Evolutionary conservation across 495 filamentous ascomycete genomes (phyloP), one percentile per base, ranked within the genome.

Genomic region (Trypethelium eluteriae): DNA sequence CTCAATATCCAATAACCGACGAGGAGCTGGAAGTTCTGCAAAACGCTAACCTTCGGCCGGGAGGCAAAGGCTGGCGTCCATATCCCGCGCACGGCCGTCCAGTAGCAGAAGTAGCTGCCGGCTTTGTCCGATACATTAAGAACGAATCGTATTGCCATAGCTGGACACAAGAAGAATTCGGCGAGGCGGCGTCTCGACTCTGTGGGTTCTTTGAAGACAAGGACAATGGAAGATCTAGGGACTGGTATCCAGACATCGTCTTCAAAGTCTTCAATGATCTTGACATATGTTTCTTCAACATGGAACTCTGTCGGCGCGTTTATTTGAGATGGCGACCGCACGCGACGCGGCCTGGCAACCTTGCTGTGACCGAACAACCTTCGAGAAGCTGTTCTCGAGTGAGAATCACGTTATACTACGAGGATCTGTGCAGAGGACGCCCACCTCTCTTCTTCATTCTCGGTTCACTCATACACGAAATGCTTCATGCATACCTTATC

Each of bases 191-290:
- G 5, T 34, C 7, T 36, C 53, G 53, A 5, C 53, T 59, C 7
- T 59, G n/a, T 9, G 14, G 7, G 11, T 59, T 59, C 14, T 14
- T 59, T 32, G 53, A 59, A 36, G 53, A 59, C 36, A 36, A 36
- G 36, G 25, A 36, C 32, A 59, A 59, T 1, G 53, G 53, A 11
- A 7, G n/a, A 10, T 59, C 53, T 6, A 11, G 53, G 7, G 14
- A 34, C 18, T 59, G 53, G 53, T 9, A 59, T 10, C 25, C 5
- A 3, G 63, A 65, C 34, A 46, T 65, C 44, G 16, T 38, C 39
- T 47, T 65, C 63, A 65, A 65, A 36, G 38, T 50, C 39, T 65
- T 65, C 25, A 38, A 46, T 25, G 63, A 65, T 38, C 25, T 65
- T 4, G 63, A 65, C 63, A n/a, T 32, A 6, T 50, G 44, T 18